These are phyloP conservation scores for Penicillium canariense DNA, from an alignment of 495 filamentous ascomycete genomes.

Conservation along the genomic window DNA sequence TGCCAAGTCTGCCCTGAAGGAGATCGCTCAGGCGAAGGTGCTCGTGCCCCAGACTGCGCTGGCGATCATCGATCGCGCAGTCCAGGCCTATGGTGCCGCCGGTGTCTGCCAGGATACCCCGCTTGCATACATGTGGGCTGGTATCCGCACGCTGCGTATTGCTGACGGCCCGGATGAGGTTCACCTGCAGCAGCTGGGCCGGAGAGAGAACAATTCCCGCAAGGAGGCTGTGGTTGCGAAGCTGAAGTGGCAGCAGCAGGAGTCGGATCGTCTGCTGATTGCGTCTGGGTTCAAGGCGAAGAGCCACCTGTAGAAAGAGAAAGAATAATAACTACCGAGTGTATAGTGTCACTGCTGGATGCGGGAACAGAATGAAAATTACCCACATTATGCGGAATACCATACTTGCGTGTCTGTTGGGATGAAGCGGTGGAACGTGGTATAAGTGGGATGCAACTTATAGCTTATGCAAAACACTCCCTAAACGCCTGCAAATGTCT, in stretches of 20 bases:
- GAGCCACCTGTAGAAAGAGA: slow-evolving; percentile 35
- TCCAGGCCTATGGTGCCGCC: slow-evolving; percentile 81
- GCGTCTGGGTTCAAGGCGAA: slow-evolving; percentile 54
- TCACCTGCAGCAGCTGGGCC: slow-evolving; percentile 86
- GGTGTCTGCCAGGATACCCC: slow-evolving; percentile 91
- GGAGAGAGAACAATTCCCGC: slow-evolving; percentile 73
- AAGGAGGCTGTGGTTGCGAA: slow-evolving; percentile 59
- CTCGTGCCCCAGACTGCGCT: slow-evolving; percentile 75
- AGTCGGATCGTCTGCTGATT: slow-evolving; percentile 63
- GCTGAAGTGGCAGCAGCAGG: slow-evolving; percentile 61
- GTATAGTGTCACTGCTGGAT: neutral
- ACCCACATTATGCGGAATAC: neutral
- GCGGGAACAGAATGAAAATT: slow-evolving; percentile 1
- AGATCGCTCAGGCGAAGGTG: slow-evolving; percentile 87
- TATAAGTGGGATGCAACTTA: slow-evolving; percentile 16
- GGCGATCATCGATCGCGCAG: slow-evolving; percentile 79
- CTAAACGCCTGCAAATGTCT: slow-evolving; percentile 25
- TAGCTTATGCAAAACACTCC: slow-evolving; percentile 11
- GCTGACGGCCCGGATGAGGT: slow-evolving; percentile 94
- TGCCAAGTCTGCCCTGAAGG: slow-evolving; percentile 75
- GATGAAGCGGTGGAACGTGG: neutral
- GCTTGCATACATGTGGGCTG: slow-evolving; percentile 81
- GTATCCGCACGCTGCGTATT: slow-evolving; percentile 76
- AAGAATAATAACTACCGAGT: neutral
- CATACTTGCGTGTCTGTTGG: neutral